Evolutionary conservation across 73 alveolate species (phyloP).

Genomic region (Paramecium pentaurelia): DNA sequence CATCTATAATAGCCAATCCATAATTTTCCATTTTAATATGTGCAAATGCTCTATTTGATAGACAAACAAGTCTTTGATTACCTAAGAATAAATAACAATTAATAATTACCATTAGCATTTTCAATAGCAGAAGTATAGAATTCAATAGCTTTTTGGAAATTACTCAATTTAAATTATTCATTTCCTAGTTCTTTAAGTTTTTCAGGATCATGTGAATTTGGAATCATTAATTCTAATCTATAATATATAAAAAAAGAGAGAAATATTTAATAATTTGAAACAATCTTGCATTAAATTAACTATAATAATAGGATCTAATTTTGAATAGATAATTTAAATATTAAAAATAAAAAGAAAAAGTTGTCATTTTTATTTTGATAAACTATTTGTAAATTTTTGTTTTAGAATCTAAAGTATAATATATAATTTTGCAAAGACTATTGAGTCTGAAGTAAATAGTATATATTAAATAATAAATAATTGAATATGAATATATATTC

Average conservation of each 20-base stretch:
- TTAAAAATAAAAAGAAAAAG: not conserved
- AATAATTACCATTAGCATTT: constrained; percentile 33
- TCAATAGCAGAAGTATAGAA: constrained; percentile 67
- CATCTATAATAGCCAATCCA: constrained; percentile 95
- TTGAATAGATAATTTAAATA: not conserved
- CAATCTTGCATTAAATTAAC: not conserved
- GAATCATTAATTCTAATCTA: not conserved
- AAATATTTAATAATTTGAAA: not conserved
- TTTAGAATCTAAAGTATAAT: not conserved
- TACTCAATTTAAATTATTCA: constrained; percentile 67
- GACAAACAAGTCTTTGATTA: constrained; percentile 77
- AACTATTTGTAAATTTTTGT: not conserved
- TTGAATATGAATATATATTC: not conserved
- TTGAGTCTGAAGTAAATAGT: not conserved
- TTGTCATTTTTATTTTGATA: not conserved
- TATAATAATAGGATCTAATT: not conserved
- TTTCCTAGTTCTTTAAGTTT: constrained; percentile 81
- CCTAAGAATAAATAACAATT: not conserved
- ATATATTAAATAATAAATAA: not conserved
- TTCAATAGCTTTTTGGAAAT: constrained; percentile 72
- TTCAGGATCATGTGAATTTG: constrained; percentile 56
- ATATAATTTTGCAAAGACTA: not conserved
- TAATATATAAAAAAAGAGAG: not conserved
- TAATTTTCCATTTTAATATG: constrained; percentile 91
- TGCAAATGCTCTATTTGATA: constrained; percentile 91